Evolutionary conservation across 805 yeast species (phyloP), one percentile per base, ranked within the genome.

Genomic region (Saturnispora dispora): DNA sequence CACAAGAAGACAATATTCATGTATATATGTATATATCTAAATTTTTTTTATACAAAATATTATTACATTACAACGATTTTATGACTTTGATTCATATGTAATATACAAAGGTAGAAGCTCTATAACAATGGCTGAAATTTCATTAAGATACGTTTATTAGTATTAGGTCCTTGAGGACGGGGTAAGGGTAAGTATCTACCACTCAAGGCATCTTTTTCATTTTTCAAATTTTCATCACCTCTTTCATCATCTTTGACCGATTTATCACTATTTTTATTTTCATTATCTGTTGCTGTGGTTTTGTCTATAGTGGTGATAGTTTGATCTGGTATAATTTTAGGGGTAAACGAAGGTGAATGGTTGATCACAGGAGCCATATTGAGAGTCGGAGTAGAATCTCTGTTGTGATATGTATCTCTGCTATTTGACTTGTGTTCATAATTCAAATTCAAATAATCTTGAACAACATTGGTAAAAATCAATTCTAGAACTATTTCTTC

Each of bases 401-500:
- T 41, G 17, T 39, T 46, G n/a, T 33, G 20, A 23, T 22, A 30
- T 7, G 41, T 17, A 18, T 18, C 41, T 6, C 18, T 52, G 47
- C 37, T 45, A 42, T 18, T 50, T 50, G 40, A 44, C 33, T 39
- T 47, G 39, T 28, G 61, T 37, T 63, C 67, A 42, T 61, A 53
- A 43, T 62, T 63, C 47, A 63, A 56, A 50, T 62, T 62, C 43
- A 64, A 48, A 41, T 59, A 63, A 36, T 63, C 66, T 43, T 60
- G 64, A 41, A 58, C 57, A 36, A 51, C 54, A 46, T 58, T 62
- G 27, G 60, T 59, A 50, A 57, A 59, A 11, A 64, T 66, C 35
- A 76, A 62, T 56, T 75, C 79, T 18, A 77, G 60, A 18, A 67
- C 67, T 25, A 76, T 67, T 32, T 67, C 63, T 23, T 57, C 53